Conservation (phyloP, 352 stramenopile species). For the Pythium grandisporangium region DNA sequence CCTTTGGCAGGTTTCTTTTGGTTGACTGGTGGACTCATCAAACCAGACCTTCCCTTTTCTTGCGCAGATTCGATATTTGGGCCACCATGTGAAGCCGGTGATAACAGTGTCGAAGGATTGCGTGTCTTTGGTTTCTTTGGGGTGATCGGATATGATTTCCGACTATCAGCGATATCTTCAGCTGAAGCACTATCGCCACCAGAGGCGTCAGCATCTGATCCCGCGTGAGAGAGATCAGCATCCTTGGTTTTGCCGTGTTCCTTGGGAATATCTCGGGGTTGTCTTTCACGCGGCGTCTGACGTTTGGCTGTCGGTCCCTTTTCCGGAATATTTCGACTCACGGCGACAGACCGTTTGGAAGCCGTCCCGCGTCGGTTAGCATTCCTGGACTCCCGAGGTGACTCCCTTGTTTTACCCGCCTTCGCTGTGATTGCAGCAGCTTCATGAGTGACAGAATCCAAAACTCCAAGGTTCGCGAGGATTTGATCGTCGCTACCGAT, state of each 20-base stretch:
- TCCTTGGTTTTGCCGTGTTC: conserved; percentile 5
- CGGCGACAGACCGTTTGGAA: neutral
- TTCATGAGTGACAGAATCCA: too few species aligned
- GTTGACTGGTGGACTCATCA: too few species aligned
- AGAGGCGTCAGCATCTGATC: conserved; percentile 7
- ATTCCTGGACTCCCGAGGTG: conserved; percentile 3
- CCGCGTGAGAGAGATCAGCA: neutral
- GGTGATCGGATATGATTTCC: too few species aligned
- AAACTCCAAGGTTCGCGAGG: too few species aligned
- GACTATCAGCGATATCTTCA: neutral
- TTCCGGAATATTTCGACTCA: conserved; percentile 1
- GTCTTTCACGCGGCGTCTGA: conserved; percentile 61
- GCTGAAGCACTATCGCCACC: conserved; percentile 3
- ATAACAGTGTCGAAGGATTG: too few species aligned
- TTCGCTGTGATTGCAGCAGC: neutral
- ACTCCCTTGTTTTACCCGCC: conserved; percentile 3
- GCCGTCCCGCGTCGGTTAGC: neutral
- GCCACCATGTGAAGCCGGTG: too few species aligned
- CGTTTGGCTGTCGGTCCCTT: conserved; percentile 16
- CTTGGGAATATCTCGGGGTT: conserved; percentile 12
- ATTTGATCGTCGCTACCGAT: conserved; percentile 17
- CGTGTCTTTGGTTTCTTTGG: too few species aligned
- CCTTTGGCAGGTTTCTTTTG: too few species aligned
- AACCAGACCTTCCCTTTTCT: too few species aligned
- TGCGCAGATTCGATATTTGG: too few species aligned